A percentile compares a stretch with the other conserved stretches of the same genome.
Evolutionary conservation across 306 rosid genomes (phyloP).

Genomic region (Inga oerstediana): DNA sequence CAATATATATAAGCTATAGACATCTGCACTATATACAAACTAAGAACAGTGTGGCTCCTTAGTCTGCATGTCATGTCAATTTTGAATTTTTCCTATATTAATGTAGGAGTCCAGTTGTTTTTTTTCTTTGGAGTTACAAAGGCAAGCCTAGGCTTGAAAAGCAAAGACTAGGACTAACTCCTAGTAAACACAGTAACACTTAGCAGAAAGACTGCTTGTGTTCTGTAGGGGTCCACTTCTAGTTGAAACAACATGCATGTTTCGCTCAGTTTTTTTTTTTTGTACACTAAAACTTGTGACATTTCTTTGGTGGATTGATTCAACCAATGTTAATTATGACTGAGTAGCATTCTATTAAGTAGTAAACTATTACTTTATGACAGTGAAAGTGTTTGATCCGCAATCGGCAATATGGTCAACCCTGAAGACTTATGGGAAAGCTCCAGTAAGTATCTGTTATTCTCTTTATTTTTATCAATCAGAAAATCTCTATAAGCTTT

Average conservation of each 20-base stretch:
- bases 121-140: background rate
- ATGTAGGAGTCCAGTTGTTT: background rate
- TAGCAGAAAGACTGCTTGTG: no score
- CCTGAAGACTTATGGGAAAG: constrained; percentile 84
- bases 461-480: background rate
- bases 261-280: background rate
- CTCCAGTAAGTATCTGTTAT: constrained; percentile 66
- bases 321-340: background rate
- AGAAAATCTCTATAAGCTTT: constrained; percentile 10
- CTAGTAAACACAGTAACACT: no score
- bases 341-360: background rate
- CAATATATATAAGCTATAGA: background rate
- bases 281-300: background rate
- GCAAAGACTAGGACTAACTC: no score
- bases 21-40: background rate
- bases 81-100: background rate
- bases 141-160: no score
- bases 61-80: background rate
- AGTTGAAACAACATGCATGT: background rate
- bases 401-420: constrained; percentile 68
- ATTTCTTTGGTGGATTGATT: constrained; percentile 27
- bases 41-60: background rate
- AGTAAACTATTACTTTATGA: constrained; percentile 7
- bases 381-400: constrained; percentile 77
- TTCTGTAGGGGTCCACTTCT: background rate